phyloP scores from a whole-genome alignment of 108 stramenopile genomes.

The Hondaea fermentalgiana region DNA sequence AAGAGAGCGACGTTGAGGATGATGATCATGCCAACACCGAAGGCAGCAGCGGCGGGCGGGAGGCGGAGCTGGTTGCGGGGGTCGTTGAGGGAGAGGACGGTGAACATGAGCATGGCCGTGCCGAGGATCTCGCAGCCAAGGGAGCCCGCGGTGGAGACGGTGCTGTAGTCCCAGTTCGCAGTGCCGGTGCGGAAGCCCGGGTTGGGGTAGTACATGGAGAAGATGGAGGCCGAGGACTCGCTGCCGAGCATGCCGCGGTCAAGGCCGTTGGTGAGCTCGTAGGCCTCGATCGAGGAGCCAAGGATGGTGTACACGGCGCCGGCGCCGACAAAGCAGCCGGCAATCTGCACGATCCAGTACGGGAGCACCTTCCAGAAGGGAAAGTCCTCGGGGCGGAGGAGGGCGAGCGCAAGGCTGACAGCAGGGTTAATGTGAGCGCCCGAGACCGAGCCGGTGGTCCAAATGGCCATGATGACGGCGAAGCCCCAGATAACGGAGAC shows the following conservation, averaged over 20 bases:
- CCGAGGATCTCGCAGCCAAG: slow-evolving; percentile 48
- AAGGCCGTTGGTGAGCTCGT: slow-evolving; percentile 36
- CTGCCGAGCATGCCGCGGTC: not conserved
- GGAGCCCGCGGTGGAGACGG: slow-evolving; percentile 18
- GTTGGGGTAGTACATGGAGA: not conserved
- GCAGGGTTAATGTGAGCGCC: slow-evolving; percentile 51
- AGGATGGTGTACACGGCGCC: slow-evolving; percentile 37
- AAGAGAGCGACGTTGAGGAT: slow-evolving; percentile 41
- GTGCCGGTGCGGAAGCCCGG: not conserved
- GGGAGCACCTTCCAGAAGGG: slow-evolving; percentile 43
- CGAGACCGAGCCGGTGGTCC: slow-evolving; percentile 32
- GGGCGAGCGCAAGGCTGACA: slow-evolving; percentile 37
- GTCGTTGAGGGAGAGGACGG: slow-evolving; percentile 52
- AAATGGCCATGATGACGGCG: slow-evolving; percentile 52
- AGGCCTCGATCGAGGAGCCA: slow-evolving; percentile 32
- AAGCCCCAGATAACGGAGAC: slow-evolving; percentile 54
- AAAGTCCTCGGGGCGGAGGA: slow-evolving; percentile 23
- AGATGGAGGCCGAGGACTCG: not conserved
- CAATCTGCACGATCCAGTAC: slow-evolving; percentile 39
- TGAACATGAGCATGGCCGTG: slow-evolving; percentile 46
- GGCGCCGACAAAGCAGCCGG: slow-evolving; percentile 41
- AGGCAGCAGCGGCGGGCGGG: slow-evolving; percentile 27
- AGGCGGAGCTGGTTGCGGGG: slow-evolving; percentile 35
- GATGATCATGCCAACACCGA: slow-evolving; percentile 48
- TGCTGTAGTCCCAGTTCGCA: not conserved